phyloP scores from a whole-genome alignment of 257 asterid species.

The Solanum piurae region DNA sequence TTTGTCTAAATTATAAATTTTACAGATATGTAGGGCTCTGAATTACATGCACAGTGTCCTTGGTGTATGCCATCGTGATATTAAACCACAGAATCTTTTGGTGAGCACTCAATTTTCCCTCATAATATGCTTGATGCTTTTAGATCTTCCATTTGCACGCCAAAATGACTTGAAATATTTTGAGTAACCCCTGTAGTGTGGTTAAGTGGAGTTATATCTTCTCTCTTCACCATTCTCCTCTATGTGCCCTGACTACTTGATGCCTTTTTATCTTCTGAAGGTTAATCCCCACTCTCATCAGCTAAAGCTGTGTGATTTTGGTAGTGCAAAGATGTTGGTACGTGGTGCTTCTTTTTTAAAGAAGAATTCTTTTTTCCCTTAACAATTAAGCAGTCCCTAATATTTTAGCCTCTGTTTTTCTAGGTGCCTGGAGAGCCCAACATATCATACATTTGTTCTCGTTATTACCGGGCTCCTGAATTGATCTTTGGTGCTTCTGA shows the following conservation, averaged over 20 bases:
- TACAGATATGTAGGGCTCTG: conserved; percentile 79
- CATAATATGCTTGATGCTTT: background rate
- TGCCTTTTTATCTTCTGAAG: conserved; percentile 21
- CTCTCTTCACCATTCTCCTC: background rate
- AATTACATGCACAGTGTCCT: conserved; percentile 66
- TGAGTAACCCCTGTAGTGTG: background rate
- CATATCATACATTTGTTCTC: conserved; percentile 86
- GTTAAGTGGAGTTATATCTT: background rate
- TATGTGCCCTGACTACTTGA: background rate
- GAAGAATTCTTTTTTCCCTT: background rate
- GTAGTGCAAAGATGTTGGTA: conserved; percentile 96
- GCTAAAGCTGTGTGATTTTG: conserved; percentile 91
- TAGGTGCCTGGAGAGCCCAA: conserved; percentile 93
- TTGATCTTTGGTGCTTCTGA: conserved; percentile 92
- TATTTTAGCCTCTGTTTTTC: background rate
- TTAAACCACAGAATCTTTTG: conserved; percentile 90
- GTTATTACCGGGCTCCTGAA: conserved; percentile 93
- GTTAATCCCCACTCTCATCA: conserved; percentile 79
- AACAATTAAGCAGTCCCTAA: background rate
- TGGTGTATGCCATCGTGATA: conserved; percentile 89
- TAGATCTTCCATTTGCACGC: background rate
- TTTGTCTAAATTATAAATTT: background rate
- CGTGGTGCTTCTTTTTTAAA: conserved; percentile 5
- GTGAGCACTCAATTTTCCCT: conserved; percentile 21
- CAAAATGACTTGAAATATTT: background rate